A percentile compares a stretch with the other conserved stretches of the same genome.
These are phyloP conservation scores for Fraxinus latifolia DNA, from an alignment of 305 asterid genomes.

Conservation along the genomic window DNA sequence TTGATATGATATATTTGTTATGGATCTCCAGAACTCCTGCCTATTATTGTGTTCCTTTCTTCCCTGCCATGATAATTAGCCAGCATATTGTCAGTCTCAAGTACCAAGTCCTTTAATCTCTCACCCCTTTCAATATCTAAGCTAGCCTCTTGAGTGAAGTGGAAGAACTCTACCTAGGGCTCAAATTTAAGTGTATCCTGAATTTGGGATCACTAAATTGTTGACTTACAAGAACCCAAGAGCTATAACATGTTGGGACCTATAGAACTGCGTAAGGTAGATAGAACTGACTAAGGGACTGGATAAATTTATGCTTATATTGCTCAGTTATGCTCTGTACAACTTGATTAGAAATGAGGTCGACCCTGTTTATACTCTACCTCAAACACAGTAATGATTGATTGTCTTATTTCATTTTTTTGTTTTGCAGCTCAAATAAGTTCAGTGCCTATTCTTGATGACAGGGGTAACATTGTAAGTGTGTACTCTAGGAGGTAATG, in stretches of 20 bases:
- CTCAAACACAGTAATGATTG: not conserved
- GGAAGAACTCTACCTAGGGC: not conserved
- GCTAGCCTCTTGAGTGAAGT: not conserved
- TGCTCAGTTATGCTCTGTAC: not conserved
- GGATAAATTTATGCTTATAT: not conserved
- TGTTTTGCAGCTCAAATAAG: slow-evolving; percentile 57
- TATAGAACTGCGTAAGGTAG: not conserved
- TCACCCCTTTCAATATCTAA: not conserved
- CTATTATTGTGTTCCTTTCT: not conserved
- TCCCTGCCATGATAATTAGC: not conserved
- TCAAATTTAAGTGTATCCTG: not conserved
- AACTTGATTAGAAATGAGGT: not conserved
- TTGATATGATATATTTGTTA: not conserved
- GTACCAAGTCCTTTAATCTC: not conserved
- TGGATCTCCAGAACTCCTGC: not conserved
- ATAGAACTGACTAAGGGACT: not conserved
- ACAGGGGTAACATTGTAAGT: slow-evolving; percentile 42
- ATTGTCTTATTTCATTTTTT: not conserved
- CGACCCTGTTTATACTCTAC: not conserved
- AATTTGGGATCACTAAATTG: not conserved
- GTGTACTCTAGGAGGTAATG: slow-evolving; percentile 62
- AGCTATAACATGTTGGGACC: not conserved
- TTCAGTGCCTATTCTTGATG: slow-evolving; percentile 63
- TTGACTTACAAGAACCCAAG: not conserved
- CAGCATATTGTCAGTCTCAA: not conserved